phyloP scores from a whole-genome alignment of 1,284 basidiomycete genomes.

The Takashimella koratensis region DNA sequence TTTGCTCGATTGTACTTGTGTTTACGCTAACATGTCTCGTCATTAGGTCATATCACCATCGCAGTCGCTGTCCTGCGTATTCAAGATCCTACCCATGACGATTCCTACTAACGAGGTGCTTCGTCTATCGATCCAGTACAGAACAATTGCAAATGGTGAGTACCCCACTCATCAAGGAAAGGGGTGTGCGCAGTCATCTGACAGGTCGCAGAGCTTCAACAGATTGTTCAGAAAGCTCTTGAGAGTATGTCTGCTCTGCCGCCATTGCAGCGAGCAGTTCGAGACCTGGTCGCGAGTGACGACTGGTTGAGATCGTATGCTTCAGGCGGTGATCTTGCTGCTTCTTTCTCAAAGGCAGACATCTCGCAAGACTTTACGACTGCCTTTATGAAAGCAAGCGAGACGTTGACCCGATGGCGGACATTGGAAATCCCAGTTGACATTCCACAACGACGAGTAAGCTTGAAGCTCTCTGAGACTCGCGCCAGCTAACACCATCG shows the following conservation, averaged over 20 bases:
- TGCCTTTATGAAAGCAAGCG: background rate
- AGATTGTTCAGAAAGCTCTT: slow-evolving; percentile 8
- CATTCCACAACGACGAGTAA: slow-evolving; percentile 37
- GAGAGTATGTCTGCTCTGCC: background rate
- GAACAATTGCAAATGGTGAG: slow-evolving; percentile 38
- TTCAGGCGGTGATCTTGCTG: slow-evolving; percentile 1
- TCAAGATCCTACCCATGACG: slow-evolving; percentile 32
- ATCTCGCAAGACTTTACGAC: background rate
- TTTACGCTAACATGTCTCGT: background rate
- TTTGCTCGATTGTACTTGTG: too few relatives aligned
- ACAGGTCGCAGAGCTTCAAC: slow-evolving; percentile 12
- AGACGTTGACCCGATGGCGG: slow-evolving; percentile 21
- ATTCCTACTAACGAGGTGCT: slow-evolving; percentile 17
- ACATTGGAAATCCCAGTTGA: slow-evolving; percentile 47
- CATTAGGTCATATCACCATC: slow-evolving; percentile 30
- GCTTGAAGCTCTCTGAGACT: slow-evolving; percentile 1
- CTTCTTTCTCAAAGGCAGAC: background rate
- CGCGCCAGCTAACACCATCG: background rate
- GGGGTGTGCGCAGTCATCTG: too few relatives aligned
- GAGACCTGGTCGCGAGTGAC: slow-evolving; percentile 1
- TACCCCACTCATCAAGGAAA: too few relatives aligned
- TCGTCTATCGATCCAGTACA: slow-evolving; percentile 36
- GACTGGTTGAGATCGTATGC: slow-evolving; percentile 15
- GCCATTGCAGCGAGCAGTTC: background rate
- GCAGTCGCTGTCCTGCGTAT: slow-evolving; percentile 41